Base-by-base conservation (phyloP, 225 moss, liverwort and hornwort species). In the Antitrichia curtipendula region DNA sequence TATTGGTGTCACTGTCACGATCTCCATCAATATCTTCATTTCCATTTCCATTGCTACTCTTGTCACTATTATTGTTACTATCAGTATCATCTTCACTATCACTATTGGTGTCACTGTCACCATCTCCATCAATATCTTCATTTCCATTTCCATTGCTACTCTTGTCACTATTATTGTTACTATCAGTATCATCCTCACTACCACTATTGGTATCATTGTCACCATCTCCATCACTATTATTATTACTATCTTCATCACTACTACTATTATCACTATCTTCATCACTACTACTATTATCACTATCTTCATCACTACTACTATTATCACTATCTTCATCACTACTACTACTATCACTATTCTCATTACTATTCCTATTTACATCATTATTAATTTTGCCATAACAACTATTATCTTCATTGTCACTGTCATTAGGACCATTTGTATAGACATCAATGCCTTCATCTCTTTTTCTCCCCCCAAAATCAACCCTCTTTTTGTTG, bases 401-500 rank as follows among this genome's bases (percentile, higher is more conserved):
- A 38, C n/a, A 66, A 22, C 22, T 38, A 66, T 12, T n/a, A 68
- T 38, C 22, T 23, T 66, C 12, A 21, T n/a, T 66, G 12, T 7
- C 22, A 63, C 22, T 4, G 2, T n/a, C 22, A n/a, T 12, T 22
- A 66, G 4, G 12, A n/a, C n/a, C 12, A 66, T 38, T 12, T n/a
- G n/a, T 12, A 66, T 66, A 4, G n/a, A 66, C 12, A 66, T 12
- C n/a, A n/a, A 12, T n/a, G 12, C n/a, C n/a, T n/a, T 66, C 2
- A 2, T 7, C 22, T n/a, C n/a, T n/a, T n/a, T n/a, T n/a, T 12
- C n/a, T n/a, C n/a, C n/a, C 6, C 0, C 3, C 11, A 4, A 63
- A 63, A 32, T 17, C n/a, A 66, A 12, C 22, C 6, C n/a, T 66
- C 11, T n/a, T 66, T 66, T 66, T 12, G 4, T n/a, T 1, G 1